Evolutionary conservation across 78 protist genomes (phyloP).

Genomic region (Dictyostelium brefeldianum): DNA sequence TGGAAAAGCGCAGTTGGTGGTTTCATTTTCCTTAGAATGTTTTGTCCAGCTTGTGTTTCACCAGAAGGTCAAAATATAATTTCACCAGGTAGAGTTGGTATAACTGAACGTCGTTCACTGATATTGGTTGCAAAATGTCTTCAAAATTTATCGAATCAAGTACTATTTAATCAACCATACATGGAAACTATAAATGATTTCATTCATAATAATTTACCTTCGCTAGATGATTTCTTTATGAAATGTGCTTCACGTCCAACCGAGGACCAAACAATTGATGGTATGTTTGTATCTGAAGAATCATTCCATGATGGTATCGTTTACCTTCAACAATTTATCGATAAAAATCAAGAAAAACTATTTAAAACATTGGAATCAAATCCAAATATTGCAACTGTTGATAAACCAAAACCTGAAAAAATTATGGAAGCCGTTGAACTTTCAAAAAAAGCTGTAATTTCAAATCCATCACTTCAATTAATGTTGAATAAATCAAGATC

Average conservation of each 20-base stretch:
- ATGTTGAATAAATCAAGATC: slow-evolving; percentile 30
- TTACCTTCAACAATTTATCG: slow-evolving; percentile 63
- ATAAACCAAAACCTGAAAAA: slow-evolving; percentile 33
- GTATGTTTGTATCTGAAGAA: slow-evolving; percentile 71
- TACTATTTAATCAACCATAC: slow-evolving; percentile 68
- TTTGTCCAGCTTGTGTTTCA: slow-evolving; percentile 78
- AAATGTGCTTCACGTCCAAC: slow-evolving; percentile 57
- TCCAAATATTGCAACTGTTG: neutral
- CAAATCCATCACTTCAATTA: neutral
- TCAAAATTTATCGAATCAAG: slow-evolving; percentile 75
- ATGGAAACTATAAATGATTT: slow-evolving; percentile 70
- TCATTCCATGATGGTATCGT: slow-evolving; percentile 54
- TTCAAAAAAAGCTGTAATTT: slow-evolving; percentile 38
- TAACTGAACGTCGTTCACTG: slow-evolving; percentile 66
- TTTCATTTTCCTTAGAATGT: slow-evolving; percentile 52
- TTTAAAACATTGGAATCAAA: slow-evolving; percentile 18
- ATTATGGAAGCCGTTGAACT: slow-evolving; percentile 39
- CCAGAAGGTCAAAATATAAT: slow-evolving; percentile 71
- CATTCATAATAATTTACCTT: slow-evolving; percentile 41
- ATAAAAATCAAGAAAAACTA: slow-evolving; percentile 55
- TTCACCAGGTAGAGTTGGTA: slow-evolving; percentile 67
- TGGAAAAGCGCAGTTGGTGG: slow-evolving; percentile 75
- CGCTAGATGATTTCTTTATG: slow-evolving; percentile 49
- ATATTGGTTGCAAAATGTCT: slow-evolving; percentile 70
- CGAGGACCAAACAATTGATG: slow-evolving; percentile 79